phyloP scores from a whole-genome alignment of 1,284 basidiomycete genomes.

The Athelia psychrophila region DNA sequence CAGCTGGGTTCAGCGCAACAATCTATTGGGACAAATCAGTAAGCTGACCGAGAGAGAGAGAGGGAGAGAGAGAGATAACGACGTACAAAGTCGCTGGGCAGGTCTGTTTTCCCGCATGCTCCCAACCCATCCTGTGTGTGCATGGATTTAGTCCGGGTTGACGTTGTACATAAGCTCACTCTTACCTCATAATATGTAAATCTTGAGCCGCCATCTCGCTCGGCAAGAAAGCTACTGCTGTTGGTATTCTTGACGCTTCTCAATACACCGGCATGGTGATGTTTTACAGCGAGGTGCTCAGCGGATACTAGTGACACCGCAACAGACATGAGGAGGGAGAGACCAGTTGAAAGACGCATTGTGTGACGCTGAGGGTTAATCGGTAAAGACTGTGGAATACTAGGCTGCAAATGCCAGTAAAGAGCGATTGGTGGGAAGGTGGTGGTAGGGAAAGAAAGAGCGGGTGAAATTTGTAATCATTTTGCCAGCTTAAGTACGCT shows the following conservation, averaged over 20 bases:
- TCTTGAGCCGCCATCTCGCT: slow-evolving; percentile 24
- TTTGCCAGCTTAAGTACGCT: too few relatives aligned
- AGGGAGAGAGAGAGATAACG: neutral
- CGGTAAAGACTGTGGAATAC: neutral
- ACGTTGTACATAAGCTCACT: neutral
- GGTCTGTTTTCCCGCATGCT: slow-evolving; percentile 33
- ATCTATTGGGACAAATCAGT: slow-evolving; percentile 22
- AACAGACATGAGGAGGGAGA: slow-evolving; percentile 12
- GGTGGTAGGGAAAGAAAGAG: too few relatives aligned
- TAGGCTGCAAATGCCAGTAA: neutral
- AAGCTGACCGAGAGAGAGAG: neutral
- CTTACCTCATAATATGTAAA: slow-evolving; percentile 21
- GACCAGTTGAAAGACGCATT: slow-evolving; percentile 8
- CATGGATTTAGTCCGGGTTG: neutral
- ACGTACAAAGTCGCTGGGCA: slow-evolving; percentile 32
- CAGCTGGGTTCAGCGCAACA: slow-evolving; percentile 34
- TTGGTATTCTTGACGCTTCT: neutral
- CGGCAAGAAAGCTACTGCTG: slow-evolving; percentile 8
- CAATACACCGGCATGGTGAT: neutral
- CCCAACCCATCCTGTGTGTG: slow-evolving; percentile 31
- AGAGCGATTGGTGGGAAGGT: neutral
- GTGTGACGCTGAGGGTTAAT: neutral
- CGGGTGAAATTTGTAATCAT: too few relatives aligned
- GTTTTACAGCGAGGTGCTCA: slow-evolving; percentile 1
- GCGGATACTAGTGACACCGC: slow-evolving; percentile 7